Base-by-base conservation (phyloP, 169 alveolate genomes). In the Pseudocohnilembus persalinus region DNA sequence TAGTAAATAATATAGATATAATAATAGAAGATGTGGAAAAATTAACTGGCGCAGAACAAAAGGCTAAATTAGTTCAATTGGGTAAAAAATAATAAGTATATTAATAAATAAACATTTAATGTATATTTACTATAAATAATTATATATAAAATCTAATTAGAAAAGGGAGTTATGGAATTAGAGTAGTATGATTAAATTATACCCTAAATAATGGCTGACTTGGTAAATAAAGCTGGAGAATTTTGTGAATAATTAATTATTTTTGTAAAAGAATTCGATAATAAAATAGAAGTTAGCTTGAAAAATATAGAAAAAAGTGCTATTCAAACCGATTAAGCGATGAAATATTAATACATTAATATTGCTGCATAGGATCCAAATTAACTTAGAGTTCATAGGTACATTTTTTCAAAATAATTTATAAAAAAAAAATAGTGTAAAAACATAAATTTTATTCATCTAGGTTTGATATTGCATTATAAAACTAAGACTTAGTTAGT, bases 211-310 rank as follows among this genome's bases (percentile, higher is more conserved):
- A 79, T 79, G 0, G 74, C 77, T 16, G 84, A 79, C 29, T 68
- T 79, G 29, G 27, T 79, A 63, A 79, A 79, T 63, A 79, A 72
- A 63, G 84, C 84, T 31, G 63, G 84, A 28, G 84, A 79, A 49
- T 79, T 49, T 29, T n/a, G 76, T 63, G 31, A 72, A 25, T 29
- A 64, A 29, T 73, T 79, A n/a, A 29, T 35, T 49, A 64, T 34
- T 29, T 34, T 33, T 1, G 29, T 29, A 49, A 49, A 29, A 35
- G 76, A 35, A 29, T 79, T 79, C 34, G 63, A 73, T 28, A 29
- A 31, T 49, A 35, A 79, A 15, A 35, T 63, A 15, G 31, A 33
- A n/a, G 29, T 29, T 35, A 15, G 29, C 31, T 49, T 29, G 28
- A 79, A 27, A 34, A 20, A 35, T 20, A 29, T 79, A 11, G 32